Percentiles rank a stretch among this genome's conserved stretches.
phyloP scores from a whole-genome alignment of 73 alveolate genomes.

The Halteria grandinella region DNA sequence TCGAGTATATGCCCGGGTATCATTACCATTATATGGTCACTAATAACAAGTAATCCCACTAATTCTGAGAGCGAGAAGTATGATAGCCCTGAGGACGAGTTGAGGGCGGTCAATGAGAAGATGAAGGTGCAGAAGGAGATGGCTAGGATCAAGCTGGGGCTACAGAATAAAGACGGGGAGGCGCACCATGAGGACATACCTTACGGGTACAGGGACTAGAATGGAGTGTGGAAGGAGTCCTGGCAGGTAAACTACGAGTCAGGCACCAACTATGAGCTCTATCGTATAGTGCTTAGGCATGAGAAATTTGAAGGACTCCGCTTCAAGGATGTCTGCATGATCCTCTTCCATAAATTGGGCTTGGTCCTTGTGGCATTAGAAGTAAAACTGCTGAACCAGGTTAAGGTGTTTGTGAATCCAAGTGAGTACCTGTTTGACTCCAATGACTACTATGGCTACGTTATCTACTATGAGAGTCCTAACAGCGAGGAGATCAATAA shows the following conservation, averaged over 20 bases:
- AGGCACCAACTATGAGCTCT: slow-evolving; percentile 80
- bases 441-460: slow-evolving; percentile 91
- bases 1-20: slow-evolving; percentile 96
- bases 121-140: neutral
- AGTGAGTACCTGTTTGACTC: slow-evolving; percentile 88
- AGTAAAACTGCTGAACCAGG: slow-evolving; percentile 77
- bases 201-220: slow-evolving; percentile 21
- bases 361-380: slow-evolving; percentile 82
- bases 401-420: slow-evolving; percentile 94
- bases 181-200: slow-evolving; percentile 15
- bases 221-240: neutral
- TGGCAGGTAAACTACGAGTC: slow-evolving; percentile 71
- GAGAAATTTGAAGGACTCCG: slow-evolving; percentile 70
- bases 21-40: slow-evolving; percentile 89
- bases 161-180: neutral
- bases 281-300: slow-evolving; percentile 73
- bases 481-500: slow-evolving; percentile 81
- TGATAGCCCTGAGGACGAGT: slow-evolving; percentile 33
- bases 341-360: slow-evolving; percentile 71
- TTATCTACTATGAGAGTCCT: slow-evolving; percentile 88
- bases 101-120: slow-evolving; percentile 36
- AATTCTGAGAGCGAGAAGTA: slow-evolving; percentile 46
- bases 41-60: slow-evolving; percentile 87
- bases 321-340: slow-evolving; percentile 69
- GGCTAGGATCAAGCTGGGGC: neutral